Evolutionary conservation across 2,329 filamentous ascomycete species (phyloP).

Genomic region (Colletotrichum endophyticum): DNA sequence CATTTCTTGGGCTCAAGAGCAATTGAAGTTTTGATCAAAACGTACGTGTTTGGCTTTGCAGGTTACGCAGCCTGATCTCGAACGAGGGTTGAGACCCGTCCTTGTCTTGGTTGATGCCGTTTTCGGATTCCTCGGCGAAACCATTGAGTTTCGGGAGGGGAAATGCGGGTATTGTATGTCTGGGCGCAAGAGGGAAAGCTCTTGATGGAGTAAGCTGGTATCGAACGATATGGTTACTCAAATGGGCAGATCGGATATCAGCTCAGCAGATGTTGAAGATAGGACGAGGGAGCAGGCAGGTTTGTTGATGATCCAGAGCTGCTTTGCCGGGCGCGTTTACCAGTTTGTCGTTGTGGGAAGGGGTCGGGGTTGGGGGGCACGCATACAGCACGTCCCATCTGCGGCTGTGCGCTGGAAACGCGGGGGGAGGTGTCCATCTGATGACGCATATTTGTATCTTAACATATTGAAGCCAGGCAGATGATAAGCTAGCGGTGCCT

Average conservation of each 20-base stretch:
- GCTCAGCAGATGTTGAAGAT: background rate
- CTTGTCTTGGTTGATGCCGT: conserved; percentile 1
- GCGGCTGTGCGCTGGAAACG: background rate
- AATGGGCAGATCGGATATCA: background rate
- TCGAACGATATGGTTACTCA: background rate
- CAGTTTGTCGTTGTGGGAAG: background rate
- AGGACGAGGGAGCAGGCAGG: background rate
- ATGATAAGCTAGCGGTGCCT: background rate
- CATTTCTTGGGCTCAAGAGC: background rate
- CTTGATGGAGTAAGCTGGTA: background rate
- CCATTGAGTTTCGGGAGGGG: background rate
- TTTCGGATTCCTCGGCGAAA: background rate
- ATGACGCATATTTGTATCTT: conserved; percentile 7
- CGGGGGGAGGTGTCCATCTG: background rate
- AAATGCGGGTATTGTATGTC: background rate
- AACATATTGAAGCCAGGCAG: background rate
- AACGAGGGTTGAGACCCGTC: conserved; percentile 23
- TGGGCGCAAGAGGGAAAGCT: background rate
- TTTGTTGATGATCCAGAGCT: background rate
- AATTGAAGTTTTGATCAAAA: background rate
- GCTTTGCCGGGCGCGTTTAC: background rate
- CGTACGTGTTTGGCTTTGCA: conserved; percentile 33
- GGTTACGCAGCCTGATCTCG: conserved; percentile 33
- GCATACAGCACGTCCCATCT: background rate
- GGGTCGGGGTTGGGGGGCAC: background rate